A percentile compares a stretch with the other conserved stretches of the same genome.
These are phyloP conservation scores for Oryza meyeriana DNA, from an alignment of 176 grass and related monocot species.

Conservation along the genomic window DNA sequence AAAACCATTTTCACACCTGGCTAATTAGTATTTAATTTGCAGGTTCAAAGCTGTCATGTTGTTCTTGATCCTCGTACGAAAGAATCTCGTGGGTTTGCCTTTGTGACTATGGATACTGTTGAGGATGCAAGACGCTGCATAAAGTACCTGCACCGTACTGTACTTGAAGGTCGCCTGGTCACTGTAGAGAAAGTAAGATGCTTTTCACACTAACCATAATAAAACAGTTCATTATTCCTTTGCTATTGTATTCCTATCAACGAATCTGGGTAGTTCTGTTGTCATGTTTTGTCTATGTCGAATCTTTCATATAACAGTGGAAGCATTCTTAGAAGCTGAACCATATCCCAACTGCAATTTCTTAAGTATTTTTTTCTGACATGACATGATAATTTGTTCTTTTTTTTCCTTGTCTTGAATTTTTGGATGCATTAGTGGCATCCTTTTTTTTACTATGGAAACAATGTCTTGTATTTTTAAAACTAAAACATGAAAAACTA, in stretches of 20 bases:
- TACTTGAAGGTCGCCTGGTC: conserved; percentile 85
- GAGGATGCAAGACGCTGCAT: conserved; percentile 79
- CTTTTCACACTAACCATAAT: not conserved
- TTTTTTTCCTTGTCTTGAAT: conserved; percentile 9
- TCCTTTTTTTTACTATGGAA: conserved; percentile 23
- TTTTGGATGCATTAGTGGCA: conserved; percentile 33
- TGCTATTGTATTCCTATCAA: not conserved
- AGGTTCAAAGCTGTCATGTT: conserved; percentile 83
- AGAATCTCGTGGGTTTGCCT: conserved; percentile 95
- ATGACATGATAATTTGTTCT: conserved; percentile 21
- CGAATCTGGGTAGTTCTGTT: conserved; percentile 25
- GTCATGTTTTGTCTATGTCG: conserved; percentile 25
- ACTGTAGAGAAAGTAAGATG: conserved; percentile 73
- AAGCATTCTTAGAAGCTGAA: conserved; percentile 34
- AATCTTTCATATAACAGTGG: not conserved
- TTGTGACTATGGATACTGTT: conserved; percentile 82
- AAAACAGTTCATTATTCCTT: not conserved
- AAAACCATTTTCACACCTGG: conserved; percentile 4
- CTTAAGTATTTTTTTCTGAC: conserved; percentile 25
- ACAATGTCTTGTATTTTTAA: conserved; percentile 1
- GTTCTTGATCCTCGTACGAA: conserved; percentile 82
- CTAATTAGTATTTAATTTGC: conserved; percentile 20
- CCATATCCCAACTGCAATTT: conserved; percentile 2
- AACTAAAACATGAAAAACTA: conserved; percentile 6
- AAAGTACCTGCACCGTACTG: conserved; percentile 80